phyloP scores from a whole-genome alignment of 108 stramenopile genomes.

The Fragilaria radians region DNA sequence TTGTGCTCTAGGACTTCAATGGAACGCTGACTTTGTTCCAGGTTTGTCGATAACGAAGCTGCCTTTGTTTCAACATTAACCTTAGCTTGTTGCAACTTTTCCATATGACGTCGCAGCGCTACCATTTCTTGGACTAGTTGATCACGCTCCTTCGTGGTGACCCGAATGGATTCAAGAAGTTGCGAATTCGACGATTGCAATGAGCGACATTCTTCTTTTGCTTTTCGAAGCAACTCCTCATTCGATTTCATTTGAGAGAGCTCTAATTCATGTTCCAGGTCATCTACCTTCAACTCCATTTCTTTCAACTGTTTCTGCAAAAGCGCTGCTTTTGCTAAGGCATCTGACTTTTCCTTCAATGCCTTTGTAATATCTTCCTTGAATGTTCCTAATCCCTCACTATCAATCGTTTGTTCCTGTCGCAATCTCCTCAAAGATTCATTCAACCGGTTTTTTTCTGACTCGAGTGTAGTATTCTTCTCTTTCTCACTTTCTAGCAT shows the following conservation, averaged over 20 bases:
- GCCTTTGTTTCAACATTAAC: not conserved
- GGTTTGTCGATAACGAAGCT: not conserved
- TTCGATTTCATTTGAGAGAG: not conserved
- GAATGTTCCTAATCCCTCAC: not conserved
- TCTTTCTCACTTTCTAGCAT: not conserved
- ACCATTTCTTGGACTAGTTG: not conserved
- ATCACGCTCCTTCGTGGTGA: not conserved
- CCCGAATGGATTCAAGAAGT: not conserved
- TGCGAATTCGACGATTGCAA: not conserved
- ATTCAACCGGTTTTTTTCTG: not conserved
- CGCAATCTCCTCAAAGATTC: not conserved
- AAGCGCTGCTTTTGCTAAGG: not conserved
- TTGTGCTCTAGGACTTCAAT: not conserved
- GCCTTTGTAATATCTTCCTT: not conserved
- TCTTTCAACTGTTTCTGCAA: not conserved
- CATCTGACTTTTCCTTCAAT: not conserved
- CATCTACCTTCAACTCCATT: not conserved
- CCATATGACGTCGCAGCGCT: not conserved
- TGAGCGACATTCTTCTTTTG: not conserved
- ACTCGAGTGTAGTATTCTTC: not conserved
- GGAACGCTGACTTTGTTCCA: not conserved
- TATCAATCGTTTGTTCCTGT: not conserved
- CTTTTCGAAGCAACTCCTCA: not conserved
- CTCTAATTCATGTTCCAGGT: not conserved
- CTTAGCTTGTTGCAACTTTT: not conserved